These are phyloP conservation scores for Penicillium digitatum DNA, from an alignment of 2,329 filamentous ascomycete species.

Conservation along the genomic window DNA sequence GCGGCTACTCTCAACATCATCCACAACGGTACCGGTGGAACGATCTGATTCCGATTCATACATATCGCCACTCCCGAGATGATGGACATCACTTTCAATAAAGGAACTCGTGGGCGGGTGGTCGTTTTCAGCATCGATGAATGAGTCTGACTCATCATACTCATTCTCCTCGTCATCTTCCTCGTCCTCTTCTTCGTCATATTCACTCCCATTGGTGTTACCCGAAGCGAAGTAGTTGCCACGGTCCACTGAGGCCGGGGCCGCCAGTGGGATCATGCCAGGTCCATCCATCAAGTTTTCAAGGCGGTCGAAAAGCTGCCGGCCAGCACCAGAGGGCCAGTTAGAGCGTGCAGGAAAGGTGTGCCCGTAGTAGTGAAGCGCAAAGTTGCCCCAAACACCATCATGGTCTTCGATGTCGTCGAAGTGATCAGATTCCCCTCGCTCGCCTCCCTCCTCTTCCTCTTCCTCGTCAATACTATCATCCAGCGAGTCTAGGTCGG, in stretches of 20 bases:
- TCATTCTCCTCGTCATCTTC: slow-evolving; percentile 28
- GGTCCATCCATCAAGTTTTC: background rate
- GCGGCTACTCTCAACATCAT: slow-evolving; percentile 11
- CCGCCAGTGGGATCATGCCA: background rate
- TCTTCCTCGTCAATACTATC: slow-evolving; percentile 21
- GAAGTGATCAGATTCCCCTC: slow-evolving; percentile 11
- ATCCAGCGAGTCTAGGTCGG: slow-evolving; percentile 30
- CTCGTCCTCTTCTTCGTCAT: slow-evolving; percentile 19
- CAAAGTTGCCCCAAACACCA: slow-evolving; percentile 10
- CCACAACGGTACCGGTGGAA: slow-evolving; percentile 36
- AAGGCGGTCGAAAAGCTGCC: slow-evolving; percentile 10
- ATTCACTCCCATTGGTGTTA: slow-evolving; percentile 14
- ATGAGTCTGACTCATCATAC: slow-evolving; percentile 35
- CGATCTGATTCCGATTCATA: slow-evolving; percentile 30
- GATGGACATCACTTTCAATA: background rate
- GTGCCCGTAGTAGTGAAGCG: background rate
- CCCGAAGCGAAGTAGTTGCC: background rate
- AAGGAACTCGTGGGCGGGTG: slow-evolving; percentile 3
- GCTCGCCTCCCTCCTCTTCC: slow-evolving; percentile 26
- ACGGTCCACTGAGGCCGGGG: background rate
- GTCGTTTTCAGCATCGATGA: slow-evolving; percentile 33
- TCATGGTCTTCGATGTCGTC: slow-evolving; percentile 29
- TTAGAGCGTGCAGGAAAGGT: background rate
- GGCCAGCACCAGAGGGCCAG: background rate
- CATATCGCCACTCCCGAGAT: slow-evolving; percentile 5